These are phyloP conservation scores for Rhododendron simsii DNA, from an alignment of 148 eudicot genomes.

Conservation along the genomic window DNA sequence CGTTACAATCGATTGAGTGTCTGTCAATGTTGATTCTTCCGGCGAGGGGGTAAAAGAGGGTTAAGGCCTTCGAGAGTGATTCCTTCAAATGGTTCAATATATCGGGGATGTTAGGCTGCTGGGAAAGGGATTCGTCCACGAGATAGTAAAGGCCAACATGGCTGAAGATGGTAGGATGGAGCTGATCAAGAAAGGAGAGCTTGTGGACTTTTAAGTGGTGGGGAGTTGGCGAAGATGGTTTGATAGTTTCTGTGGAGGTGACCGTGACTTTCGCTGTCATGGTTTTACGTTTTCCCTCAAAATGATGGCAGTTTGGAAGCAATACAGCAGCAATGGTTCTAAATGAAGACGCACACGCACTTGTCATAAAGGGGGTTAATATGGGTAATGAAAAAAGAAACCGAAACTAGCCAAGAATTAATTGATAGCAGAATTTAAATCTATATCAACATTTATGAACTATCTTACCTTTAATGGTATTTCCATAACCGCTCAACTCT, in stretches of 20 bases:
- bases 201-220: constrained; percentile 14
- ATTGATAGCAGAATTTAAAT: no score
- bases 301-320: no score
- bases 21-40: constrained; percentile 19
- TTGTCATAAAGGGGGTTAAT: no score
- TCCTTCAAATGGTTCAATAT: constrained; percentile 6
- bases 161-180: constrained; percentile 12
- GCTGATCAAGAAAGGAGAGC: constrained; percentile 21
- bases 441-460: background rate
- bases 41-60: constrained; percentile 24
- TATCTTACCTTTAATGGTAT: background rate
- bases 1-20: constrained; percentile 19
- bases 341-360: no score
- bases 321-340: no score
- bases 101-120: background rate
- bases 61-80: constrained; percentile 19
- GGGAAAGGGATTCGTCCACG: background rate
- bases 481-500: background rate
- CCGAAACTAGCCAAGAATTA: background rate
- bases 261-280: background rate
- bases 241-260: background rate
- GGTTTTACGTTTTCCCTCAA: background rate
- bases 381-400: background rate
- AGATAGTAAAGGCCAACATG: constrained; percentile 15
- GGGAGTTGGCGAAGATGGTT: background rate